phyloP scores from a whole-genome alignment of 192 early-diverging fungal genomes.

The Coemansia sp. region DNA sequence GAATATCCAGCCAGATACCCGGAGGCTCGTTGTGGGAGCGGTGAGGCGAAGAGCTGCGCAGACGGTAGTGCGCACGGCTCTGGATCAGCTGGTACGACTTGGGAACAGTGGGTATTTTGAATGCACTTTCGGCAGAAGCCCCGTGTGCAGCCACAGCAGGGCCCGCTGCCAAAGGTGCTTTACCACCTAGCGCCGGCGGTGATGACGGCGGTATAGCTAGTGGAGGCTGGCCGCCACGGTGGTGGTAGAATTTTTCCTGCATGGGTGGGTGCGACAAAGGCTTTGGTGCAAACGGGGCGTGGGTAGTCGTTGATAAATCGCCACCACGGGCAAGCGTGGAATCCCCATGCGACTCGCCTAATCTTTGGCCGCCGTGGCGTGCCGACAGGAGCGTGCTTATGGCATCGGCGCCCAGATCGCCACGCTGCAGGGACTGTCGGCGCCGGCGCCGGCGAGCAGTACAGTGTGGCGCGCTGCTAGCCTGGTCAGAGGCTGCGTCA shows the following conservation, averaged over 20 bases:
- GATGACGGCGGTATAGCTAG: not conserved
- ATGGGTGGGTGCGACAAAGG: not conserved
- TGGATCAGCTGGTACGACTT: constrained; percentile 36
- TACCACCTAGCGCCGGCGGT: not conserved
- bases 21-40: constrained; percentile 43
- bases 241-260: constrained; percentile 1
- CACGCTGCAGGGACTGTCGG: constrained; percentile 3
- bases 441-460: constrained; percentile 8
- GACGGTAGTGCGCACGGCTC: constrained; percentile 27
- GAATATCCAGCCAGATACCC: constrained; percentile 49
- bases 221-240: not conserved
- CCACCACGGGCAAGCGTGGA: not conserved
- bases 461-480: not conserved
- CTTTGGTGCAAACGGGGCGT: not conserved
- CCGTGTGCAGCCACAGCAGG: not conserved
- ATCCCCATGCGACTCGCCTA: not conserved
- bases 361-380: not conserved
- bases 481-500: not conserved
- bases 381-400: not conserved
- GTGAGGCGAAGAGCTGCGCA: constrained; percentile 37
- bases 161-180: not conserved
- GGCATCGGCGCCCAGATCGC: constrained; percentile 1
- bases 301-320: not conserved
- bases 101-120: constrained; percentile 3
- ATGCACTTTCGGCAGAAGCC: not conserved